Base-by-base conservation (phyloP, 192 early-diverging fungal species). In the Coemansia sp. region DNA sequence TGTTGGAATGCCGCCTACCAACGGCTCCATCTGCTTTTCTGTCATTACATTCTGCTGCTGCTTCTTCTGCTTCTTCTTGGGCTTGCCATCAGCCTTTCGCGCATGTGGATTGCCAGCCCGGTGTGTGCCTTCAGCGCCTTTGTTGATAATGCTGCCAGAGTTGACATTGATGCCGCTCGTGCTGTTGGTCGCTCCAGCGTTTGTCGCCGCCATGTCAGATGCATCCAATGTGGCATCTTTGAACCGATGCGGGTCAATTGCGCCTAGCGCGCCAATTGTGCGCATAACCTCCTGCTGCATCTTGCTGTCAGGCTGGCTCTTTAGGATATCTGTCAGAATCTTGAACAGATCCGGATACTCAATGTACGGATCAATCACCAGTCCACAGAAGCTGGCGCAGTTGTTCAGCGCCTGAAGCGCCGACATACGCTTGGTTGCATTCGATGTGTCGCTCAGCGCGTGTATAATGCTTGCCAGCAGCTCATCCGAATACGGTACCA, bases 211-310 rank as follows among this genome's bases (percentile, higher is more conserved):
- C 58, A 19, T 2, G 43, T 12, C 41, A 6, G n/a, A 19, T 3
- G 56, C 22, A 9, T 45, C 48, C 17, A 43, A 3, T 35, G 24
- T n/a, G 10, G 60, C 58, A 21, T 52, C 49, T 47, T 63, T 67
- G 56, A 59, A 67, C 14, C 24, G 48, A 76, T 97, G 95, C 24
- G 94, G 94, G 84, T 98, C 96, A 15, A 97, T 75, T 5, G 96
- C 96, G 35, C 96, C 96, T 5, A 98, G 82, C 29, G 94, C 93
- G 38, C 96, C 96, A 58, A 98, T 87, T 11, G 94, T 83, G 58
- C 96, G 95, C 15, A 96, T 88, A 2, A 90, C 91, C 69, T 97
- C 94, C 15, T 85, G 73, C 32, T 92, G 85, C 54, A 96, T 90
- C n/a, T 60, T 73, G 10, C 78, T 47, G 14, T 85, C 86, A 41